phyloP scores from a whole-genome alignment of 2,329 filamentous ascomycete genomes.

The Apiospora marii region DNA sequence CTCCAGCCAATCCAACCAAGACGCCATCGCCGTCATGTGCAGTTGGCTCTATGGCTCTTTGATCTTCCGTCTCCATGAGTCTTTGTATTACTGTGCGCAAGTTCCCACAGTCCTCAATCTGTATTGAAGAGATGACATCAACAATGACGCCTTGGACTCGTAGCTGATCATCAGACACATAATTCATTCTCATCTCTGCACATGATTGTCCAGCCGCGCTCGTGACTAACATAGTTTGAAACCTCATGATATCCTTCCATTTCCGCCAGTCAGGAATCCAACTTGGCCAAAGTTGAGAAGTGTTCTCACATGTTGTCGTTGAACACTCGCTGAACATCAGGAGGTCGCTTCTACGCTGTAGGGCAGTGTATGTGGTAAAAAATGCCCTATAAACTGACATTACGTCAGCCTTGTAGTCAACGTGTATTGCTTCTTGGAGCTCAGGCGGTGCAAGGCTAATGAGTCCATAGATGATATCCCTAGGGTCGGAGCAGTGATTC shows the following conservation, averaged over 20 bases:
- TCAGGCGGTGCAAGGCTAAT: background rate
- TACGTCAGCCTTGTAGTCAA: background rate
- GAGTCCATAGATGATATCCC: background rate
- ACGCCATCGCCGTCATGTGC: too few relatives aligned
- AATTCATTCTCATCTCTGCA: background rate
- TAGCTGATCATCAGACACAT: background rate
- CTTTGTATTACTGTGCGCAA: background rate
- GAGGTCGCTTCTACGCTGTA: background rate
- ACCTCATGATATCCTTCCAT: rapidly evolving
- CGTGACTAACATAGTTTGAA: too few relatives aligned
- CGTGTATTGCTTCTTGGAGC: background rate
- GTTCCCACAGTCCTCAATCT: background rate
- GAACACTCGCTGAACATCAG: background rate
- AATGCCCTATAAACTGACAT: background rate
- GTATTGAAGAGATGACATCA: background rate
- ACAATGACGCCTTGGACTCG: background rate
- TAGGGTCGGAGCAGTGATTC: background rate
- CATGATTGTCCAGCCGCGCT: background rate
- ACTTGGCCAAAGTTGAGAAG: background rate
- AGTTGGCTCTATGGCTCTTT: background rate
- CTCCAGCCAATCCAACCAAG: too few relatives aligned
- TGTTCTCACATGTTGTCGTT: background rate
- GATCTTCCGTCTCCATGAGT: background rate
- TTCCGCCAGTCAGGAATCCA: background rate
- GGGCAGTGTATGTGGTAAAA: background rate